Evolutionary conservation across 176 grass and related monocot species (phyloP), one percentile per base, ranked within the genome.

Genomic region (Cymbopogon citratus): DNA sequence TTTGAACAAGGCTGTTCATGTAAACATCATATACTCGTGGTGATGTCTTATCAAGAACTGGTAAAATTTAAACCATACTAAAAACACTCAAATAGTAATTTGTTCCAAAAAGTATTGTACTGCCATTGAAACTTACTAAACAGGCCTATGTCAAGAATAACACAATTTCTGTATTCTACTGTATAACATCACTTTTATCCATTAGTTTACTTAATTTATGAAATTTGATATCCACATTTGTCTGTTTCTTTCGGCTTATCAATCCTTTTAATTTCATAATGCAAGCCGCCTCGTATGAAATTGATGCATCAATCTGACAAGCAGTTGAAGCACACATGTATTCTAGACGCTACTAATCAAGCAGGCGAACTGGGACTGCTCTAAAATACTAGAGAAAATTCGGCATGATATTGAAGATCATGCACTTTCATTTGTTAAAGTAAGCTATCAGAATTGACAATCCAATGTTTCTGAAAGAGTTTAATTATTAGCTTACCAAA

Each of bases 361-460:
- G 75, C 87, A 92, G 43, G 87, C 87, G 1, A 72, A 92, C 44
- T 97, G 95, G 95, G 92, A 92, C 77, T 88, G 82, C 76, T 89
- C 80, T 63, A 97, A 85, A 92, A 82, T 91, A 31, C 77, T 85
- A 72, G 90, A 94, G 44, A 97, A 97, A 80, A 87, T 97, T 70
- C 62, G 76, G 9, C 86, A 81, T 18, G 92, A 97, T 73, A 92
- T 97, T 71, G 90, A 97, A 82, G 85, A 89, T 3, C 81, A 97
- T 85, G 90, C 81, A 71, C 43, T 51, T 85, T 91, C 90, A 80
- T 91, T 81, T 74, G 90, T 79, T 77, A 80, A 81, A 72, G 51
- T 25, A 90, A 88, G 81, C 74, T 94, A 67, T 77, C 88, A 73
- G 86, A 92, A 86, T 69, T 97, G 54, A 92, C 77, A 88, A 78